These are phyloP conservation scores for Boletus rex-veris DNA, from an alignment of 768 basidiomycete genomes.

Conservation along the genomic window DNA sequence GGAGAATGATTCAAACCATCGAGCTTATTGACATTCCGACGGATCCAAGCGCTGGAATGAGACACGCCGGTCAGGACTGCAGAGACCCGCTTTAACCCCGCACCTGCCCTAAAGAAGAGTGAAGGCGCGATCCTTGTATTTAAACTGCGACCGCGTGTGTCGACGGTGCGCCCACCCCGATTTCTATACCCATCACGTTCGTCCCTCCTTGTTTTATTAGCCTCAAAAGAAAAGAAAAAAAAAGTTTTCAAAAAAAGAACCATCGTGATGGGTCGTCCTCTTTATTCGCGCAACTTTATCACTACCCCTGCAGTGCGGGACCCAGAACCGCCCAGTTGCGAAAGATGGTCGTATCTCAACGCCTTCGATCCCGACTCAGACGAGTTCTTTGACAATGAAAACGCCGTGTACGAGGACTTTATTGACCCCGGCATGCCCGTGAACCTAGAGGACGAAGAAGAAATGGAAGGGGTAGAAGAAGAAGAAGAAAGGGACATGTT, in stretches of 20 bases:
- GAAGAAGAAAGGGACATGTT: slow-evolving; percentile 34
- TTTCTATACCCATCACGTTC: slow-evolving; percentile 12
- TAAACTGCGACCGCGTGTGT: slow-evolving; percentile 6
- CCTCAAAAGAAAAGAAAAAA: background rate
- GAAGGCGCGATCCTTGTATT: slow-evolving; percentile 6
- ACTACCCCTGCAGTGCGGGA: slow-evolving; percentile 42
- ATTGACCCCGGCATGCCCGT: slow-evolving; percentile 37
- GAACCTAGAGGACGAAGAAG: slow-evolving; percentile 10
- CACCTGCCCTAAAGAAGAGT: slow-evolving; percentile 33
- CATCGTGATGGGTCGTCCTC: slow-evolving; percentile 52
- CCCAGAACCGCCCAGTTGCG: slow-evolving; percentile 40
- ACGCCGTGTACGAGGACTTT: slow-evolving; percentile 63
- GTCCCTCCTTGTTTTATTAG: slow-evolving; percentile 28
- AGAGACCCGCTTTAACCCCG: slow-evolving; percentile 26
- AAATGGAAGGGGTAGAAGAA: slow-evolving; percentile 4
- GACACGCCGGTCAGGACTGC: too few relatives aligned
- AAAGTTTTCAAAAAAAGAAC: background rate
- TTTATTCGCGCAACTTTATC: slow-evolving; percentile 47
- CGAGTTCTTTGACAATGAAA: slow-evolving; percentile 62
- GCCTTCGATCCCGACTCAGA: slow-evolving; percentile 80
- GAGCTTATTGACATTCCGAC: too few relatives aligned
- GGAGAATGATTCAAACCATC: too few relatives aligned
- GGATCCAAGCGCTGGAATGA: too few relatives aligned
- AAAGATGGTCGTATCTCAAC: slow-evolving; percentile 63
- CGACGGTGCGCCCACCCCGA: background rate